These are phyloP conservation scores for Beauveria sp. DNA, from an alignment of 2,329 filamentous ascomycete species.

Conservation along the genomic window DNA sequence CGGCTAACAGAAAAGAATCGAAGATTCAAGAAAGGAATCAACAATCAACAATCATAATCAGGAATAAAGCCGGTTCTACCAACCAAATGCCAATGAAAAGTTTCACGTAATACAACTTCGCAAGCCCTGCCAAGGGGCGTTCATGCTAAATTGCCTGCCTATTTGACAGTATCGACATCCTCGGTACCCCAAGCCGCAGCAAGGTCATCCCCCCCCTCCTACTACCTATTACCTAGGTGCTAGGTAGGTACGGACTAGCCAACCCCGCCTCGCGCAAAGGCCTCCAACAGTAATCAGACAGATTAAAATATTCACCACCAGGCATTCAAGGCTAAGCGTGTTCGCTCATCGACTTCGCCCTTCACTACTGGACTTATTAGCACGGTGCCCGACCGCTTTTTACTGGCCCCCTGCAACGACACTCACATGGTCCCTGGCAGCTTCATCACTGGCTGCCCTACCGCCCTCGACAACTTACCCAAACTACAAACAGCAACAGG, in stretches of 20 bases:
- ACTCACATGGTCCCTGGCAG: conserved; percentile 23
- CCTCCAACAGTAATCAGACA: neutral
- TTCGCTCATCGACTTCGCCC: neutral
- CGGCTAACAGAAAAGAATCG: too few species aligned
- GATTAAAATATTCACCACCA: neutral
- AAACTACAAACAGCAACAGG: conserved; percentile 29
- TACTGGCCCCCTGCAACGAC: conserved; percentile 11
- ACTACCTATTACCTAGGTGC: too few species aligned
- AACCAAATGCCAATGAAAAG: too few species aligned
- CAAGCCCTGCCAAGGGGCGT: too few species aligned
- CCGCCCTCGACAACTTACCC: conserved; percentile 19
- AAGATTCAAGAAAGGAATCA: too few species aligned
- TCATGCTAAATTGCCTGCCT: neutral
- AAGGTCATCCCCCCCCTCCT: neutral
- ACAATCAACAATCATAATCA: too few species aligned
- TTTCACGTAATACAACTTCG: too few species aligned
- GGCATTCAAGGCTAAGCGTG: neutral
- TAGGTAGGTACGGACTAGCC: neutral
- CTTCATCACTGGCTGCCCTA: conserved; percentile 24
- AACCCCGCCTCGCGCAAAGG: neutral
- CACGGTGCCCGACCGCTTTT: conserved; percentile 3
- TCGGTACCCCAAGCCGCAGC: neutral
- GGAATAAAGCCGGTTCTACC: too few species aligned
- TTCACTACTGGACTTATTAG: neutral
- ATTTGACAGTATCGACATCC: neutral